Conservation (phyloP, 2,329 filamentous ascomycete species). For the Apiospora phragmitis region DNA sequence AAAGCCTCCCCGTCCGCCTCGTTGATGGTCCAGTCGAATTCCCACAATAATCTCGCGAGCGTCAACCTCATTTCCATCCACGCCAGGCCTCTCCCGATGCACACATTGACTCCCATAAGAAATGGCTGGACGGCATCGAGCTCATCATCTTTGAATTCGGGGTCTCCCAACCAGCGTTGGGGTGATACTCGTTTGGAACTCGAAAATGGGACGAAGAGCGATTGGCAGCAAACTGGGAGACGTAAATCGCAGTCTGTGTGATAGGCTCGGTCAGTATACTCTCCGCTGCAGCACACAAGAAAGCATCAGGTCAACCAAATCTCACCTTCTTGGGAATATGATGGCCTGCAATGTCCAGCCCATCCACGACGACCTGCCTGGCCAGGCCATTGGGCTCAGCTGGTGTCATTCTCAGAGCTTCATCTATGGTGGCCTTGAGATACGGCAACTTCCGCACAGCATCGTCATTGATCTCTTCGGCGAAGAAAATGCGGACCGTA, state of each 20-base stretch:
- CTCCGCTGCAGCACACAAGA: too few species aligned
- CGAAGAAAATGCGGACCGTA: slow-evolving; percentile 32
- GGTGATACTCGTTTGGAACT: slow-evolving; percentile 5
- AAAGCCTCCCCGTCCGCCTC: not conserved
- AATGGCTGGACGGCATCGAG: slow-evolving; percentile 10
- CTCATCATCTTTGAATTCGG: slow-evolving; percentile 9
- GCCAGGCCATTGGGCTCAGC: slow-evolving; percentile 11
- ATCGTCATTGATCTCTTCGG: slow-evolving; percentile 34
- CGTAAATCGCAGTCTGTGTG: slow-evolving; percentile 11
- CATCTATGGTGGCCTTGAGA: slow-evolving; percentile 37
- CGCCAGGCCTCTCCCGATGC: slow-evolving; percentile 10
- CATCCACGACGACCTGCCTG: slow-evolving; percentile 2
- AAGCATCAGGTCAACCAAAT: too few species aligned
- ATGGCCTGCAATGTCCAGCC: not conserved
- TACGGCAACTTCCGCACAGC: slow-evolving; percentile 30
- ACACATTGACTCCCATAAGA: slow-evolving; percentile 10
- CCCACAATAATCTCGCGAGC: slow-evolving; percentile 8
- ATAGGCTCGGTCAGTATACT: not conserved
- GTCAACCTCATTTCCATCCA: slow-evolving; percentile 13
- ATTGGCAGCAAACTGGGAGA: slow-evolving; percentile 7
- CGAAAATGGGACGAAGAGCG: not conserved
- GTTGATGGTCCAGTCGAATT: slow-evolving; percentile 10
- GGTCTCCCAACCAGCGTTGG: slow-evolving; percentile 6
- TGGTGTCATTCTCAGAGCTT: slow-evolving; percentile 34
- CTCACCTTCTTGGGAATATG: slow-evolving; percentile 6